These are phyloP conservation scores for Lycium ferocissimum DNA, from an alignment of 257 asterid species.

Conservation along the genomic window DNA sequence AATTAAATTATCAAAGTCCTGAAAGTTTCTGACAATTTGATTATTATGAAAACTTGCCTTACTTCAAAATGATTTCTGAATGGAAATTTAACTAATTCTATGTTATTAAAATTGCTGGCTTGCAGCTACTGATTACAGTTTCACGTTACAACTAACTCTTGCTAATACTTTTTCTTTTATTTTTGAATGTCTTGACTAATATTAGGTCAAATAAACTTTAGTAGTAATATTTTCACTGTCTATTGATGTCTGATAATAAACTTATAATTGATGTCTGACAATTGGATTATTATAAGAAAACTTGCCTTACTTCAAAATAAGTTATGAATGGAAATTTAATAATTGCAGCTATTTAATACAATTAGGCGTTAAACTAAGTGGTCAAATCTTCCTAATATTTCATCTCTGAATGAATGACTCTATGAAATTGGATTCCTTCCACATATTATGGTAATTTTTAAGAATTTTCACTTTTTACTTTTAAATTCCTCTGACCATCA, in stretches of 20 bases:
- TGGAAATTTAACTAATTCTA: not conserved
- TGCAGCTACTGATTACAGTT: not conserved
- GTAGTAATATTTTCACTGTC: too few relatives aligned
- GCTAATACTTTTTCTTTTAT: not conserved
- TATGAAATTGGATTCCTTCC: not conserved
- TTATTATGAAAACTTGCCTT: not conserved
- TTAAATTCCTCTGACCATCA: not conserved
- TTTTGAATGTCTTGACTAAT: too few relatives aligned
- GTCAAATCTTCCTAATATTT: not conserved
- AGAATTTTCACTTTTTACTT: not conserved
- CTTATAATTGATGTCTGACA: not conserved
- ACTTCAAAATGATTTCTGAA: not conserved
- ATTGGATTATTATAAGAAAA: not conserved
- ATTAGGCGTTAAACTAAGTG: not conserved
- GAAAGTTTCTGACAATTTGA: conserved; percentile 20
- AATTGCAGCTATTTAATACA: not conserved
- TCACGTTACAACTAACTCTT: not conserved
- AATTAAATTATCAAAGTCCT: not conserved
- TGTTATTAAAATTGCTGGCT: not conserved
- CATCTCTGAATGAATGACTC: not conserved
- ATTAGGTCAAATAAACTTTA: too few relatives aligned
- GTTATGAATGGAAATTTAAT: not conserved
- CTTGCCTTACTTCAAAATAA: not conserved
- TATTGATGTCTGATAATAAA: too few relatives aligned
- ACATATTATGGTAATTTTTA: too few relatives aligned